phyloP scores from a whole-genome alignment of 1,284 basidiomycete species.

The Macrocystidia cucumis region DNA sequence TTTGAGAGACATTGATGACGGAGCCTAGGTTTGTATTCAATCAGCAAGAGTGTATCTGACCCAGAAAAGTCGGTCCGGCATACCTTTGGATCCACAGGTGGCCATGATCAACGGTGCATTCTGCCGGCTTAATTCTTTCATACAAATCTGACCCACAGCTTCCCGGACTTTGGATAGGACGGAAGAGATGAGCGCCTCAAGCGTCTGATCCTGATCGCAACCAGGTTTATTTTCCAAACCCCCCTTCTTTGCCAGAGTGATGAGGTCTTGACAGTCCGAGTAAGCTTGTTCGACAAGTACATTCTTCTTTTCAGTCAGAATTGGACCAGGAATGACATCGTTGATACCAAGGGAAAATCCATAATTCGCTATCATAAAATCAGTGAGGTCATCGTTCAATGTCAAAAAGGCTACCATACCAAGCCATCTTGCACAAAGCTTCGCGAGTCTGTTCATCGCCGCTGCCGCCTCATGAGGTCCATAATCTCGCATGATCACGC shows the following conservation, averaged over 20 bases:
- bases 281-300: constrained; percentile 87
- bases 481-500: constrained; percentile 96
- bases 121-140: constrained; percentile 93
- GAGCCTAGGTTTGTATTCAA: constrained; percentile 54
- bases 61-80: constrained; percentile 2
- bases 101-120: constrained; percentile 99
- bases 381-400: constrained; percentile 6
- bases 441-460: constrained; percentile 96
- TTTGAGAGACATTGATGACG: constrained; percentile 99
- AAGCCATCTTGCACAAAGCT: constrained; percentile 92
- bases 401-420: constrained; percentile 37
- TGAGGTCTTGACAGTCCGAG: constrained; percentile 80
- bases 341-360: constrained; percentile 99
- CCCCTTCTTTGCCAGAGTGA: constrained; percentile 86
- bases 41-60: constrained; percentile 1
- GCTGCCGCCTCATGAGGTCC: constrained; percentile 90
- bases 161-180: constrained; percentile 93
- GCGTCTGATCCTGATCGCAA: constrained; percentile 94
- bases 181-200: constrained; percentile 93
- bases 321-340: constrained; percentile 94
- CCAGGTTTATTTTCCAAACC: constrained; percentile 94
- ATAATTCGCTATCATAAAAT: constrained; percentile 79
- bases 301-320: constrained; percentile 80
- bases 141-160: constrained; percentile 95
- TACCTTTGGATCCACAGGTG: constrained; percentile 97